Base-by-base conservation (phyloP, 257 asterid genomes). In the Solanum bulbocastanum region DNA sequence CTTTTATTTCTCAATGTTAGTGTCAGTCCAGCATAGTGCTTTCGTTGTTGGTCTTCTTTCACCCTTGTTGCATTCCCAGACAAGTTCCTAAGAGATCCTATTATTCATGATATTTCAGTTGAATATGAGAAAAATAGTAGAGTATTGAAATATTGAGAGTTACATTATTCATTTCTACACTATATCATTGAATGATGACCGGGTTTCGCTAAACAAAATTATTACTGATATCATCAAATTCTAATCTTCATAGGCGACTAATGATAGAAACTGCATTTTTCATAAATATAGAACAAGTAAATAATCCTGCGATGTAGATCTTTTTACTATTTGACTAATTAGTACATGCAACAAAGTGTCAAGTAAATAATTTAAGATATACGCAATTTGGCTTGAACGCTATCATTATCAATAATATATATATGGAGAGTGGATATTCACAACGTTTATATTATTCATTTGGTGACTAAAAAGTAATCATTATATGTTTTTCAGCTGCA, bases 401-500 rank as follows among this genome's bases (percentile, higher is more conserved):
- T 5, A 15, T 3, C 22, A 15, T 49, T 49, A 16, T 15, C 23
- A 15, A 49, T 49, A 49, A 49, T 52, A 6, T 6, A 56, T 22
- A 8, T 2, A 20, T 8, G 13, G 12, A 58, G 5, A 58, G 68
- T 58, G 25, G 32, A 62, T 62, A 10, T 12, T 3, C 35, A 39
- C 35, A 39, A 6, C 33, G 11, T 23, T 75, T 75, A 22, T 75
- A 37, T 39, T 76, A 39, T n/a, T 23, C 35, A n/a, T 76, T 30
- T 76, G 35, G 14, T 40, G 83, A 39, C 60, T 13, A 23, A 36
- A 36, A 76, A n/a, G 25, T 22, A 33, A 40, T 78, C 60, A 40
- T n/a, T 78, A 2, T 76, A 76, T 23, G n/a, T 74, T 10, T 73
- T n/a, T 30, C 74, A 86, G 69, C 27, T 49, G 81, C 39, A 73